Evolutionary conservation across 2,329 filamentous ascomycete species (phyloP).

Genomic region (Scleromitrula shiraiana): DNA sequence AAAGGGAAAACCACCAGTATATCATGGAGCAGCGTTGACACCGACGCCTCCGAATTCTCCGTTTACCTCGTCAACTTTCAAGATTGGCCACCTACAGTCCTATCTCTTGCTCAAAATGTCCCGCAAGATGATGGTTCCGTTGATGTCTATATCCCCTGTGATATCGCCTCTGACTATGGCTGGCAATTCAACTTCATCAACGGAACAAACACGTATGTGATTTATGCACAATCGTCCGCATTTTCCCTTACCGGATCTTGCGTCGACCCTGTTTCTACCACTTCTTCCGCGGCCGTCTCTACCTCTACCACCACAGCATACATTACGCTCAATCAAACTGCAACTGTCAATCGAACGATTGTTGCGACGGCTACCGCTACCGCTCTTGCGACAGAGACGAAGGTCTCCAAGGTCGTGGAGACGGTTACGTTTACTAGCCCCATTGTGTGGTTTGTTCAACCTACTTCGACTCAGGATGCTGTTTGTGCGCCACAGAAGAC

Average conservation of each 20-base stretch:
- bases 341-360: too few species aligned
- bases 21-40: not conserved
- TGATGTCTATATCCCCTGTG: conserved; percentile 3
- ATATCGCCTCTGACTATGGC: not conserved
- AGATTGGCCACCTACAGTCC: conserved; percentile 5
- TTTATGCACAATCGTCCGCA: conserved; percentile 1
- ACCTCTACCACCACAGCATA: not conserved
- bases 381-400: not conserved
- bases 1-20: conserved; percentile 6
- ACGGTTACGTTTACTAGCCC: not conserved
- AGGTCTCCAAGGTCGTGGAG: not conserved
- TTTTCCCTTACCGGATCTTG: conserved; percentile 6
- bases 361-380: not conserved
- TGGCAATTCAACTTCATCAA: conserved; percentile 11
- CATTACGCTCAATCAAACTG: not conserved
- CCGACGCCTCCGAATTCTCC: conserved; percentile 4
- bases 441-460: conserved; percentile 7
- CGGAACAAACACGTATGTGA: conserved; percentile 8
- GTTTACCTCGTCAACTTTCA: conserved; percentile 9
- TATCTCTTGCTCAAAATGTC: conserved; percentile 8
- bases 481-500: conserved; percentile 4
- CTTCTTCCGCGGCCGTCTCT: not conserved
- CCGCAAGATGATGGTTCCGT: not conserved
- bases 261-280: not conserved
- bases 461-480: not conserved